Percentiles rank a stretch among this genome's conserved stretches.
These are phyloP conservation scores for Dactylellina parvicollis DNA, from an alignment of 2,329 filamentous ascomycete genomes.

Conservation along the genomic window DNA sequence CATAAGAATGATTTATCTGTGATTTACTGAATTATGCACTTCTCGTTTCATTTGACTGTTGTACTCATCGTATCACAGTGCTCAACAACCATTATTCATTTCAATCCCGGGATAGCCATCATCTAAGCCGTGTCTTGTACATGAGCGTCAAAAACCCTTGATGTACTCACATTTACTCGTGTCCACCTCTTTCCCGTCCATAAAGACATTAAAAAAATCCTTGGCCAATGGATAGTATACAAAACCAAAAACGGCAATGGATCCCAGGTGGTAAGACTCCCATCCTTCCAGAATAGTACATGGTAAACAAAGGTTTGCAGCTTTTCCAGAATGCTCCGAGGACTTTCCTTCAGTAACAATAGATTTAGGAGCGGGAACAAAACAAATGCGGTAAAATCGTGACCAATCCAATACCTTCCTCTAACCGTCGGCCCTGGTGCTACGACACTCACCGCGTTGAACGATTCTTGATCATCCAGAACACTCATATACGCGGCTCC, in stretches of 20 bases:
- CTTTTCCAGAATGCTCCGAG: slow-evolving; percentile 55
- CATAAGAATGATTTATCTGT: too few species aligned
- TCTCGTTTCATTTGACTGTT: too few species aligned
- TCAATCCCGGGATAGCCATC: too few species aligned
- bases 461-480: slow-evolving; percentile 59
- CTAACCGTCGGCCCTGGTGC: slow-evolving; percentile 21
- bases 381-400: slow-evolving; percentile 70
- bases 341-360: slow-evolving; percentile 55
- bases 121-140: neutral
- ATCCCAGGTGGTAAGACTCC: slow-evolving; percentile 67
- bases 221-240: slow-evolving; percentile 69
- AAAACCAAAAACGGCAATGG: slow-evolving; percentile 69
- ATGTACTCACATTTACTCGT: slow-evolving; percentile 74
- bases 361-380: slow-evolving; percentile 64
- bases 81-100: too few species aligned
- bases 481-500: slow-evolving; percentile 67
- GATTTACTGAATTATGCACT: too few species aligned
- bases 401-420: slow-evolving; percentile 72
- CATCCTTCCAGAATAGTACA: slow-evolving; percentile 67
- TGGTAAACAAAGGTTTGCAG: slow-evolving; percentile 60
- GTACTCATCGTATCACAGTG: too few species aligned
- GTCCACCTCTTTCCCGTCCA: slow-evolving; percentile 68
- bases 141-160: slow-evolving; percentile 66
- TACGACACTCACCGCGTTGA: slow-evolving; percentile 1
- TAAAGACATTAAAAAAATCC: slow-evolving; percentile 65